Evolutionary conservation across 2,329 filamentous ascomycete genomes (phyloP), one percentile per base, ranked within the genome.

Genomic region (Phyllosticta citrichinensis): DNA sequence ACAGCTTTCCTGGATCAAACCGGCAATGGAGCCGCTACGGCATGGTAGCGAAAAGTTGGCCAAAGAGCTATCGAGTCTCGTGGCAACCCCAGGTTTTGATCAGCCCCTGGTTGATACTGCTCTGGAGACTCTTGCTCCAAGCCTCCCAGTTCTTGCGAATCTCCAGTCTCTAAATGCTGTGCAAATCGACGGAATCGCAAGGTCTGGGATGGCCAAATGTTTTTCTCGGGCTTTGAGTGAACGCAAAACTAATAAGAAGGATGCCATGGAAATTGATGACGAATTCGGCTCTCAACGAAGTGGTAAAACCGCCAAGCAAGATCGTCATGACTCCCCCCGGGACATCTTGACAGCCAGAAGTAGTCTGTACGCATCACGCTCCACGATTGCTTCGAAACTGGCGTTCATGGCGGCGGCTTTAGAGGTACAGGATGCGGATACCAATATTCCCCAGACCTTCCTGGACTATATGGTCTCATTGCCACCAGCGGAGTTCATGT

Each of bases 251-350:
- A 61, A 67, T 12, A 73, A 70, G 25, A 67, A 71, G 71, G 83
- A 87, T 65, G 69, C 79, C 5, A 87, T 89, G 84, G 86, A 89
- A 60, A 68, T 91, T 5, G 87, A 91, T 66, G 79, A 80, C 35
- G 79, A 82, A 12, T 85, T 87, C 60, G 81, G 83, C 51, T 84
- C 84, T 0, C 83, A 87, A 65, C 76, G 76, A 58, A 85, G 80
- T 63, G 77, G 77, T 24, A 74, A 75, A 17, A 63, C 69, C 1
- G 70, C 75, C 30, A 75, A 73, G 33, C 33, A 57, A 2, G 54
- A 65, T 52, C 65, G 71, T 50, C 62, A 65, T 1, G 66, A 72
- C 20, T 68, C 80, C 17, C 68, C 84, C 52, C 77, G 83, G 52
- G 77, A 82, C 78, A 67, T 73, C 40, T 54, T 71, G 12, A 64